Evolutionary conservation across 176 grass and related monocot species (phyloP), one percentile per base, ranked within the genome.

Genomic region (Zea luxurians): DNA sequence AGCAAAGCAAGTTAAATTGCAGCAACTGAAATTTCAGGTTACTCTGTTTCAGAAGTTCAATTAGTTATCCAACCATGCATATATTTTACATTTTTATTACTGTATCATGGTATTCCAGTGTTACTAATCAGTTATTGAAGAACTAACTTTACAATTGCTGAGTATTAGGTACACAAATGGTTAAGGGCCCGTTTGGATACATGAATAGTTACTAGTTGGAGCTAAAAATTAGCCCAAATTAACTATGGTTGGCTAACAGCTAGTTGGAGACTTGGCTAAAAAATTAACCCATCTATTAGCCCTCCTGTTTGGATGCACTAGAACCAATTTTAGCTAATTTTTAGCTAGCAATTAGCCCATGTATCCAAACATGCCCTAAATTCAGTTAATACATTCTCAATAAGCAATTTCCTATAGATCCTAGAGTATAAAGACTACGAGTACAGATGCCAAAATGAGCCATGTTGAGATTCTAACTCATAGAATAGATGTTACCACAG

Each of bases 401-500:
- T 65, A 69, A 78, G 64, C 38, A 57, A 10, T 47, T 65, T n/a
- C 49, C 34, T 62, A 63, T 1, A 84, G 13, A 84, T 40, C 63
- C 61, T 18, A 11, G 37, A 78, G 2, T 15, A 41, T 41, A 44
- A 70, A 76, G 75, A 63, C 4, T 54, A 18, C 35, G 43, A 76
- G 47, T 62, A 53, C 13, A 82, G 17, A n/a, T 34, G 46, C 63
- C 59, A 21, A 74, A 72, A 75, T 75, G 63, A 75, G 13, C 53
- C 34, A 88, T 80, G 62, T 69, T 65, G 17, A 18, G 13, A 64
- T 4, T 83, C 49, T 15, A 38, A 78, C 15, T 36, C 57, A 83
- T 36, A 66, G 10, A n/a, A 55, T 49, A 61, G 34, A 72, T 70
- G 41, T 54, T 77, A 75, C 18, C 17, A 75, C 35, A 48, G 64